A percentile compares a stretch with the other conserved stretches of the same genome.
These are phyloP conservation scores for Moesziomyces antarcticus DNA, from an alignment of 1,284 basidiomycete genomes.

Conservation along the genomic window DNA sequence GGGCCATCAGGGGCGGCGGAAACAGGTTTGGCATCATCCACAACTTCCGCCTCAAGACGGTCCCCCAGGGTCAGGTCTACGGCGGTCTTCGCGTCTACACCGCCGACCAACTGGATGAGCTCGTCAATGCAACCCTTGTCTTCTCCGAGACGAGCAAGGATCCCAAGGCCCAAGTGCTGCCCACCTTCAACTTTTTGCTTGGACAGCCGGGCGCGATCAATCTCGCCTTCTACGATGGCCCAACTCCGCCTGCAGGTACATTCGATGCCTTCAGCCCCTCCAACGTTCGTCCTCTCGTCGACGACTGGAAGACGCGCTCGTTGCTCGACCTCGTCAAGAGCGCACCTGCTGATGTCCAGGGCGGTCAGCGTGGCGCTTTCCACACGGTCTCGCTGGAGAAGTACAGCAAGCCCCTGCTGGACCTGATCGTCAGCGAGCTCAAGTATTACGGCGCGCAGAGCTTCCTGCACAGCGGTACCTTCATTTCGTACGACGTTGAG, in stretches of 20 bases:
- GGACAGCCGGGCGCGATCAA: slow-evolving; percentile 36
- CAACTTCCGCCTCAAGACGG: slow-evolving; percentile 50
- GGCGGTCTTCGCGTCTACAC: slow-evolving; percentile 51
- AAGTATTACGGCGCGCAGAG: slow-evolving; percentile 32
- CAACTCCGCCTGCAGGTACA: slow-evolving; percentile 22
- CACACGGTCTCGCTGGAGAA: slow-evolving; percentile 48
- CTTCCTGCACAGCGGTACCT: slow-evolving; percentile 26
- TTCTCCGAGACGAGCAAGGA: slow-evolving; percentile 54
- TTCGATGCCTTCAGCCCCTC: slow-evolving; percentile 32
- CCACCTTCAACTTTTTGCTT: slow-evolving; percentile 51
- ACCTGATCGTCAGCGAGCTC: slow-evolving; percentile 48
- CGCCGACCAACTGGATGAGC: slow-evolving; percentile 35
- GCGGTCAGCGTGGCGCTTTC: slow-evolving; percentile 51
- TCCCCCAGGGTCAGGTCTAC: slow-evolving; percentile 49
- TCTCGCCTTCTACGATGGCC: slow-evolving; percentile 53
- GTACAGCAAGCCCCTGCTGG: slow-evolving; percentile 44
- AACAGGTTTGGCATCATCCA: slow-evolving; percentile 53
- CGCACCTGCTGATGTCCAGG: slow-evolving; percentile 32
- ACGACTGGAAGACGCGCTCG: slow-evolving; percentile 48
- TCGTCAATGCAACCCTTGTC: slow-evolving; percentile 45
- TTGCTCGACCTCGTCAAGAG: slow-evolving; percentile 40
- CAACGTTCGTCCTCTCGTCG: slow-evolving; percentile 15
- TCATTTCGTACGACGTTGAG: slow-evolving; percentile 60
- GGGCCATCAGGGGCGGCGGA: slow-evolving; percentile 53
- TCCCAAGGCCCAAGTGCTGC: slow-evolving; percentile 49